These are phyloP conservation scores for Medicago ruthenica DNA, from an alignment of 306 rosid species.

Conservation along the genomic window DNA sequence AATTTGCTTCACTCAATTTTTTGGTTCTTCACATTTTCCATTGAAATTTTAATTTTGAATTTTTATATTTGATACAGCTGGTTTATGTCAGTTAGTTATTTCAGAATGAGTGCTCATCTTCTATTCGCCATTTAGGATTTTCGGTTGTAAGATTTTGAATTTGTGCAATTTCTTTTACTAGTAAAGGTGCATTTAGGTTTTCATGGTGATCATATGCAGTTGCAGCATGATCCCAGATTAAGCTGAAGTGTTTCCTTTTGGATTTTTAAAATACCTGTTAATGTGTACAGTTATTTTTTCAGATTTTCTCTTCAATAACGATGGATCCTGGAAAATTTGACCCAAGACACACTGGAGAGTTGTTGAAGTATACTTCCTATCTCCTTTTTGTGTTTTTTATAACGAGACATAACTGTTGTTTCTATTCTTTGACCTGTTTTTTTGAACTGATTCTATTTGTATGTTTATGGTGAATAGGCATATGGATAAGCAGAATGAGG, in stretches of 20 bases:
- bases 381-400: neutral
- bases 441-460: neutral
- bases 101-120: neutral
- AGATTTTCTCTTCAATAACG: conserved; percentile 3
- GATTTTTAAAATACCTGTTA: neutral
- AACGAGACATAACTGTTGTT: neutral
- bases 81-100: neutral
- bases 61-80: neutral
- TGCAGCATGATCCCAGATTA: neutral
- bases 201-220: neutral
- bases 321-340: conserved; percentile 39
- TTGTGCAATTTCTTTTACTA: neutral
- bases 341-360: conserved; percentile 26
- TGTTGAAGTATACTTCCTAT: conserved; percentile 35
- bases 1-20: neutral
- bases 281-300: neutral
- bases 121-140: conserved; percentile 11
- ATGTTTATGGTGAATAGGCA: conserved; percentile 40
- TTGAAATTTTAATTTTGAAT: neutral
- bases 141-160: neutral
- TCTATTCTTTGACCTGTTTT: neutral
- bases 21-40: neutral
- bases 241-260: conserved; percentile 8
- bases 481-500: conserved; percentile 44
- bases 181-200: neutral